phyloP scores from a whole-genome alignment of 768 basidiomycete species.

The Amyloporia xantha region DNA sequence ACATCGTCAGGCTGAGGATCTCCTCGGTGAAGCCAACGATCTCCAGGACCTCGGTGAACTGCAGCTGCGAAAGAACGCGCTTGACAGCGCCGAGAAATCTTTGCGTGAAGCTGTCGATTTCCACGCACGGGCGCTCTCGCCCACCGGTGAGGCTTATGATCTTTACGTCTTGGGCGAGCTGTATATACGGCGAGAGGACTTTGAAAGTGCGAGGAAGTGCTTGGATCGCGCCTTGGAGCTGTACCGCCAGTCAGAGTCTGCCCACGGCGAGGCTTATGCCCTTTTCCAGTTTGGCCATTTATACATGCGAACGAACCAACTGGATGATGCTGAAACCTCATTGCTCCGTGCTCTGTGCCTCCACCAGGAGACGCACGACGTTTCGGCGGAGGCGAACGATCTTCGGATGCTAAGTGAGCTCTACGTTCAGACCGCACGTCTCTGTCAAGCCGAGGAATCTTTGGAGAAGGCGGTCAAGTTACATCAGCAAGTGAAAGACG shows the following conservation, averaged over 20 bases:
- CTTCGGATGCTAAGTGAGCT: background rate
- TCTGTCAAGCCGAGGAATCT: background rate
- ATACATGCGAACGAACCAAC: background rate
- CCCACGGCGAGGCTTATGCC: background rate
- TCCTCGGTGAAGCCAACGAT: background rate
- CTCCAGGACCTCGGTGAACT: background rate
- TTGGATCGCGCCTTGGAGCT: background rate
- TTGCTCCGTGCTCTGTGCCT: background rate
- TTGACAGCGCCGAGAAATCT: background rate
- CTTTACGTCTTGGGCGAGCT: background rate
- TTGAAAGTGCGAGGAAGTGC: background rate
- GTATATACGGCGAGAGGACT: background rate
- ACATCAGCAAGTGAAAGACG: background rate
- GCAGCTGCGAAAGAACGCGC: background rate
- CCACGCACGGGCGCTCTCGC: too few relatives aligned
- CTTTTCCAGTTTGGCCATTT: background rate
- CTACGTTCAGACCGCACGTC: background rate
- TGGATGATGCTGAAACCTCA: background rate
- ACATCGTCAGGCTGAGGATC: background rate
- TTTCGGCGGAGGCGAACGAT: background rate
- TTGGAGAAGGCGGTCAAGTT: background rate
- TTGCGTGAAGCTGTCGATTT: background rate
- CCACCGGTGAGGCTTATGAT: background rate
- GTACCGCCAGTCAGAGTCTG: background rate
- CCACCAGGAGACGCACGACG: background rate